Evolutionary conservation across 805 yeast species (phyloP), one percentile per base, ranked within the genome.

Genomic region (Debaryomyces hansenii): DNA sequence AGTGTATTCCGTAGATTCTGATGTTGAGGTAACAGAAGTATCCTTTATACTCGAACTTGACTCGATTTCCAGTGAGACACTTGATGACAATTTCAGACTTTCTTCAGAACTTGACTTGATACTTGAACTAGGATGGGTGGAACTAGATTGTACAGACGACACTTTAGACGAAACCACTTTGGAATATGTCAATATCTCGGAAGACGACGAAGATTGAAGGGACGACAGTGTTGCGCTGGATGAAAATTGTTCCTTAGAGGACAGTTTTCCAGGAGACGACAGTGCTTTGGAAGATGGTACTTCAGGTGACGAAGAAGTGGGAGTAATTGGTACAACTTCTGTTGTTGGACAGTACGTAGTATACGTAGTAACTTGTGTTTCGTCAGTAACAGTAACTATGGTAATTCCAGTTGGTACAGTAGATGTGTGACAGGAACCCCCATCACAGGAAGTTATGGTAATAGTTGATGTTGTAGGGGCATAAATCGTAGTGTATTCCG

Each of bases 371-470:
- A 45, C 42, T 8, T 33, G 43, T 4, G 41, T 46, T 3, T 41
- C 36, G 28, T 35, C 36, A 9, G 55, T 53, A 9, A 45, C 42
- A 5, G 55, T 54, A 8, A 47, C 35, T 5, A 39, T 31, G 10
- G 59, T 60, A 15, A 52, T 56, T 49, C 66, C 66, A 11, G 69
- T 64, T 4, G 59, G 49, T 21, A 52, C 54, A 29, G 57, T 44
- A 29, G 61, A 53, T 18, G 59, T 46, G 21, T 52, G 32, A 49
- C 50, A 51, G 14, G 27, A 24, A 15, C 40, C 16, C 15, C 20
- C 14, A 10, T 27, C 15, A 21, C 53, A 50, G n/a, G 48, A 44
- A 37, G 51, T 47, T 18, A 47, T 37, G 12, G 53, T 49, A 18
- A 46, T 40, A 14, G 40, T n/a, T 14, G 18, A 46, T 9, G 53